phyloP scores from a whole-genome alignment of 495 filamentous ascomycete species.

The Penicillium desertorum region DNA sequence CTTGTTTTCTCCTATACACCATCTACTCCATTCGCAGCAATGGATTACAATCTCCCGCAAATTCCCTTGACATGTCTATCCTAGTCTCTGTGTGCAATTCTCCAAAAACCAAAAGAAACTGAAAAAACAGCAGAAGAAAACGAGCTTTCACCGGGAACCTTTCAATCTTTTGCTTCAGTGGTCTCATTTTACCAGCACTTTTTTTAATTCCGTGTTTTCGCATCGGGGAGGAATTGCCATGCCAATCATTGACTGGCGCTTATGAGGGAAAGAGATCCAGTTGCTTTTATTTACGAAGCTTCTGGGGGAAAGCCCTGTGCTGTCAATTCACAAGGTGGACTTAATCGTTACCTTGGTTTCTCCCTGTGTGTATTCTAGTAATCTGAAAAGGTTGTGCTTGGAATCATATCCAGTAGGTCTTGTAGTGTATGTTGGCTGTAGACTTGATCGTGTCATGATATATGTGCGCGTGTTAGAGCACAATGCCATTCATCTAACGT shows the following conservation, averaged over 20 bases:
- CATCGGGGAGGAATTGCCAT: slow-evolving; percentile 47
- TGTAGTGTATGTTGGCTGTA: slow-evolving; percentile 10
- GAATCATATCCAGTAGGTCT: slow-evolving; percentile 18
- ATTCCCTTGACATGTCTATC: slow-evolving; percentile 50
- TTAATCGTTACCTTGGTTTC: slow-evolving; percentile 61
- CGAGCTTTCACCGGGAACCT: slow-evolving; percentile 35
- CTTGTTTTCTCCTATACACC: slow-evolving; percentile 31
- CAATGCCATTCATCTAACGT: neutral
- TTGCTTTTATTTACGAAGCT: slow-evolving; percentile 42
- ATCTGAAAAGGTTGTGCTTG: slow-evolving; percentile 42
- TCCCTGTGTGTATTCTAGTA: slow-evolving; percentile 49
- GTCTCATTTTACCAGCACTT: slow-evolving; percentile 27
- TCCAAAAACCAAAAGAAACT: slow-evolving; percentile 39
- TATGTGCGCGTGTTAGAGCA: neutral
- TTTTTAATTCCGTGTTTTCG: slow-evolving; percentile 32
- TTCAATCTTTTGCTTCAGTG: slow-evolving; percentile 35
- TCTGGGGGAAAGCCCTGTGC: slow-evolving; percentile 95
- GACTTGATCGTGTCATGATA: neutral
- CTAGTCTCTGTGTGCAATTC: slow-evolving; percentile 45
- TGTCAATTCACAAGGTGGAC: slow-evolving; percentile 60
- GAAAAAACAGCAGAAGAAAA: slow-evolving; percentile 45
- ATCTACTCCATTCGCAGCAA: slow-evolving; percentile 28
- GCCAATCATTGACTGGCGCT: slow-evolving; percentile 67
- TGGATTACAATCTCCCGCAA: slow-evolving; percentile 30
- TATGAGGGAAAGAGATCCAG: slow-evolving; percentile 97